Conservation (phyloP, 495 filamentous ascomycete genomes). For the Terfezia claveryi region DNA sequence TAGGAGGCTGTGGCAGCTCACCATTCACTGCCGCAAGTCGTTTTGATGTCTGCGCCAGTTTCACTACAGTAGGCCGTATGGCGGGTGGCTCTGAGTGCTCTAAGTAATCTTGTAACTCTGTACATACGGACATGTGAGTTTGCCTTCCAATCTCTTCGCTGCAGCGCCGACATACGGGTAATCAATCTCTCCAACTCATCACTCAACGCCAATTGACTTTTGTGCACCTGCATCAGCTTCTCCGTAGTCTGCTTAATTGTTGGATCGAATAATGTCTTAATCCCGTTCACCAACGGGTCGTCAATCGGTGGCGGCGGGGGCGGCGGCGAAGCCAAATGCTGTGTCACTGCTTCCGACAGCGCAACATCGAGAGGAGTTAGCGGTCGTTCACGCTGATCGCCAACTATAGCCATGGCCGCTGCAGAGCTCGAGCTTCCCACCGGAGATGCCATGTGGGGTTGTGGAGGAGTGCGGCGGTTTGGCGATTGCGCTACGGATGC, state of each 20-base stretch:
- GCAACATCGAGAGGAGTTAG: slow-evolving; percentile 6
- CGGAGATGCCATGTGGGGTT: not conserved
- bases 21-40: slow-evolving; percentile 14
- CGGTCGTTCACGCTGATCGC: not conserved
- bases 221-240: slow-evolving; percentile 14
- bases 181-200: slow-evolving; percentile 15
- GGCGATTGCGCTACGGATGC: not conserved
- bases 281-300: slow-evolving; percentile 11
- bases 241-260: slow-evolving; percentile 16
- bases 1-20: not conserved
- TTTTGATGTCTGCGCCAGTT: slow-evolving; percentile 13
- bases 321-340: not conserved
- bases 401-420: not conserved
- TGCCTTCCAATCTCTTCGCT: not conserved
- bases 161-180: slow-evolving; percentile 4
- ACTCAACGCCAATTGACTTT: slow-evolving; percentile 12
- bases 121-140: no score
- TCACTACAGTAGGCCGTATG: slow-evolving; percentile 14
- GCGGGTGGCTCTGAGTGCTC: slow-evolving; percentile 16
- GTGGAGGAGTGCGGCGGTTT: not conserved
- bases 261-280: slow-evolving; percentile 16
- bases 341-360: slow-evolving; percentile 6
- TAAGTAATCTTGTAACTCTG: slow-evolving; percentile 16
- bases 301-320: not conserved
- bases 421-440: not conserved